phyloP scores from a whole-genome alignment of 192 early-diverging fungal genomes.

The Phycomyces nitens region DNA sequence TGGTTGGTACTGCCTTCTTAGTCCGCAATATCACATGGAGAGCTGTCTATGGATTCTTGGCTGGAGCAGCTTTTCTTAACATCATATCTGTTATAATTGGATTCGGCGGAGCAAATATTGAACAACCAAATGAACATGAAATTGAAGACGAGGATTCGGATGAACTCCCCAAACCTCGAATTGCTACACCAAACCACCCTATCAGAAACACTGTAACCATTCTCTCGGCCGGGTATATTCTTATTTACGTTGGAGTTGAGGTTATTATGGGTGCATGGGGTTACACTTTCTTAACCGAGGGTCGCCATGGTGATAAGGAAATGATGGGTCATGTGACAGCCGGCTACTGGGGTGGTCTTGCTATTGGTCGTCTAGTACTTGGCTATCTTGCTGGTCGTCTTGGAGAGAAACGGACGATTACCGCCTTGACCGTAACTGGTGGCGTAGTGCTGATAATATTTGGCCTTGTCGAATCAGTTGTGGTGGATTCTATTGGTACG shows the following conservation, averaged over 20 bases:
- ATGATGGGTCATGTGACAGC: conserved; percentile 29
- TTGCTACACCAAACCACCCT: conserved; percentile 6
- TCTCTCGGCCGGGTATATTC: conserved; percentile 26
- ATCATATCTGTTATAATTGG: conserved; percentile 18
- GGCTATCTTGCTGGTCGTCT: conserved; percentile 27
- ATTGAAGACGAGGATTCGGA: background rate
- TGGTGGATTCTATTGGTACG: conserved; percentile 19
- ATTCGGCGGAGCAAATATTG: conserved; percentile 15
- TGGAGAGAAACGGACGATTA: conserved; percentile 37
- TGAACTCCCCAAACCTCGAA: background rate
- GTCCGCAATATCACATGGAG: conserved; percentile 25
- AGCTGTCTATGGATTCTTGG: conserved; percentile 29
- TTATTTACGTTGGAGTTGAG: conserved; percentile 39
- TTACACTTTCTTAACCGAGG: conserved; percentile 30
- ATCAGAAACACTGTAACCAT: conserved; percentile 18
- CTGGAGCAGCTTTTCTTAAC: conserved; percentile 10
- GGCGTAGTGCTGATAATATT: conserved; percentile 10
- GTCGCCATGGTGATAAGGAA: conserved; percentile 19
- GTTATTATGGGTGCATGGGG: conserved; percentile 36
- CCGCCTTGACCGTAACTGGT: conserved; percentile 11
- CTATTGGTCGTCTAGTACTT: conserved; percentile 31
- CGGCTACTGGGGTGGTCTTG: conserved; percentile 34
- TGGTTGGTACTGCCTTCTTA: conserved; percentile 25
- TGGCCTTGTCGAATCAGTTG: conserved; percentile 7
- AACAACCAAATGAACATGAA: conserved; percentile 5